Conservation (phyloP, 768 basidiomycete species). For the Filobasidium floriforme region DNA sequence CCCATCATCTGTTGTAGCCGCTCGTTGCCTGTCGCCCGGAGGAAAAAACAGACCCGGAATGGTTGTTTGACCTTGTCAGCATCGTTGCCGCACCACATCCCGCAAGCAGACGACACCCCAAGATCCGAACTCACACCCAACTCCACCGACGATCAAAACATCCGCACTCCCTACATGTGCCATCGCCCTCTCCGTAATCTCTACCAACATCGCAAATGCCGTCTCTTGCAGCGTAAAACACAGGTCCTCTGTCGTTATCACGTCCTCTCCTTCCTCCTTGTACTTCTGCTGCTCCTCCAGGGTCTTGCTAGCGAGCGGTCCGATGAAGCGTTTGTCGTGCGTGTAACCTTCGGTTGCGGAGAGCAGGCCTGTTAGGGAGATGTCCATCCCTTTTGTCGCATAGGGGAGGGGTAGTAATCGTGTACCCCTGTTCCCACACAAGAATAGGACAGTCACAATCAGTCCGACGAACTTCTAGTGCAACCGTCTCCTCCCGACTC, state of each 20-base stretch:
- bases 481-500: conserved; percentile 19
- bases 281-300: conserved; percentile 19
- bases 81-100: background rate
- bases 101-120: background rate
- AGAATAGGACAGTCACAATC: background rate
- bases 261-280: conserved; percentile 52
- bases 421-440: conserved; percentile 60
- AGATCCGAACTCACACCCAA: conserved; percentile 73
- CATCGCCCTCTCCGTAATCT: conserved; percentile 98
- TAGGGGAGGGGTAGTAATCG: conserved; percentile 79
- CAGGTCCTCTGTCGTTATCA: conserved; percentile 88
- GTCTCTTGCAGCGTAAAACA: conserved; percentile 97
- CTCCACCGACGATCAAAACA: conserved; percentile 93
- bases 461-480: background rate
- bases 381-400: conserved; percentile 96
- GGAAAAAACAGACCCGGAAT: background rate
- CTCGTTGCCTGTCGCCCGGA: conserved; percentile 61
- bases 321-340: conserved; percentile 63
- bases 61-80: background rate
- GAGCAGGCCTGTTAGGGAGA: conserved; percentile 89
- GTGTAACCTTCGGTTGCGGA: conserved; percentile 83
- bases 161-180: conserved; percentile 95
- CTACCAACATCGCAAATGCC: conserved; percentile 94
- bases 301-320: conserved; percentile 43
- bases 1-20: conserved; percentile 98